These are phyloP conservation scores for Lasiodiplodia sp. DNA, from an alignment of 2,329 filamentous ascomycete species.

Conservation along the genomic window DNA sequence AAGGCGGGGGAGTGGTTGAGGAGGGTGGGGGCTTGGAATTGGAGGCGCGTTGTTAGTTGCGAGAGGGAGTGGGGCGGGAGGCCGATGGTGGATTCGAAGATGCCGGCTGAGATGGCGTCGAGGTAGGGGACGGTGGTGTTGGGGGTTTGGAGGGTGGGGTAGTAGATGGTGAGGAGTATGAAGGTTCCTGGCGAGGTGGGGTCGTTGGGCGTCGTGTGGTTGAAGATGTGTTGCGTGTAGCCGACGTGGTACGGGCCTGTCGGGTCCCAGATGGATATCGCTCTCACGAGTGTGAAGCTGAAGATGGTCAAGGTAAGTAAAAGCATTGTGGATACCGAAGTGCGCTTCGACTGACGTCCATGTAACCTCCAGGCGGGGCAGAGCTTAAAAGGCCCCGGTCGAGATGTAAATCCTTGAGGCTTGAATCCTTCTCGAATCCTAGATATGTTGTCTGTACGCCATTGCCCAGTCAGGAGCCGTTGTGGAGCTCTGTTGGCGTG, in stretches of 20 bases:
- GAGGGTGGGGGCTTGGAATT: constrained; percentile 4
- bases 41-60: neutral
- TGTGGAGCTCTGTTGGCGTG: neutral
- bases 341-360: neutral
- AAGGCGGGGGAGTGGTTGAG: neutral
- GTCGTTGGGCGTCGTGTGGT: constrained; percentile 38
- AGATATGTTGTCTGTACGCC: neutral
- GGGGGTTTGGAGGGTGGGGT: constrained; percentile 35
- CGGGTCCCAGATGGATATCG: constrained; percentile 29
- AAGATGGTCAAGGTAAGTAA: neutral
- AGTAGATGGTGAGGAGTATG: constrained; percentile 39
- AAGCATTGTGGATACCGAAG: neutral
- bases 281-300: neutral
- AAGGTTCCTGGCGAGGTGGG: constrained; percentile 33
- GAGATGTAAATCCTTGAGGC: neutral
- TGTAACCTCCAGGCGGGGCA: neutral
- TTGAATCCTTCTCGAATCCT: neutral
- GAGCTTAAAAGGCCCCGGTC: neutral
- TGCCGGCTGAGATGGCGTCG: constrained; percentile 35
- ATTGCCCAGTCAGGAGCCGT: neutral
- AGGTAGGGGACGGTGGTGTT: constrained; percentile 37
- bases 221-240: constrained; percentile 38
- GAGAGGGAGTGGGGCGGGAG: constrained; percentile 20
- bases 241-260: constrained; percentile 39
- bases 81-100: constrained; percentile 31